Conservation (phyloP, 352 stramenopile species). For the Phytopythium sindhum region DNA sequence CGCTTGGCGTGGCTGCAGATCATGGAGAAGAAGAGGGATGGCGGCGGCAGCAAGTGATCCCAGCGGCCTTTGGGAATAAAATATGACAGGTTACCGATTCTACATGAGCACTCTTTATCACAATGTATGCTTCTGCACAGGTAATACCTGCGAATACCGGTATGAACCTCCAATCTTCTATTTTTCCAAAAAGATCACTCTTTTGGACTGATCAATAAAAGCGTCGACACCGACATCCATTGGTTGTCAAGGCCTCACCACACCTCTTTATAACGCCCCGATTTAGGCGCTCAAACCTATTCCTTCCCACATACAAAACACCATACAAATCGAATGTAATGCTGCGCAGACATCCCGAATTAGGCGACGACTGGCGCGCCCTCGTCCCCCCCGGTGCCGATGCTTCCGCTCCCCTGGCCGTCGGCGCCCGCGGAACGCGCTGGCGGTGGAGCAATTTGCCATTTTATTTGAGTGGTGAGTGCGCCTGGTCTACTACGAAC, state of each 20-base stretch:
- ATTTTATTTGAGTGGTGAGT: slow-evolving; percentile 71
- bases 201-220: not conserved
- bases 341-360: not conserved
- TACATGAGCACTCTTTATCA: not conserved
- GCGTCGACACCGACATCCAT: slow-evolving; percentile 14
- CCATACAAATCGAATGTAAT: not conserved
- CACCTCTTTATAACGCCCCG: slow-evolving; percentile 9
- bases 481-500: slow-evolving; percentile 27
- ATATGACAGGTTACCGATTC: not conserved
- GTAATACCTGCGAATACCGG: not conserved
- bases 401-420: slow-evolving; percentile 1
- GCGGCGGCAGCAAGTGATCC: not conserved
- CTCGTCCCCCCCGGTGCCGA: not conserved
- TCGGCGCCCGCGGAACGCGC: not conserved
- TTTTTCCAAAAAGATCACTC: not conserved
- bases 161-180: not conserved
- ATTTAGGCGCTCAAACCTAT: not conserved
- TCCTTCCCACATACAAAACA: not conserved
- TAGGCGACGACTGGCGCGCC: not conserved
- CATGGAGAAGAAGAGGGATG: slow-evolving; percentile 20
- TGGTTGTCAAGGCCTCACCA: slow-evolving; percentile 25
- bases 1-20: slow-evolving; percentile 14
- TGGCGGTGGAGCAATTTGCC: slow-evolving; percentile 10
- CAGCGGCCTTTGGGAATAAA: slow-evolving; percentile 4
- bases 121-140: not conserved